Base-by-base conservation (phyloP, 805 yeast genomes). In the Saturnispora diversa region DNA sequence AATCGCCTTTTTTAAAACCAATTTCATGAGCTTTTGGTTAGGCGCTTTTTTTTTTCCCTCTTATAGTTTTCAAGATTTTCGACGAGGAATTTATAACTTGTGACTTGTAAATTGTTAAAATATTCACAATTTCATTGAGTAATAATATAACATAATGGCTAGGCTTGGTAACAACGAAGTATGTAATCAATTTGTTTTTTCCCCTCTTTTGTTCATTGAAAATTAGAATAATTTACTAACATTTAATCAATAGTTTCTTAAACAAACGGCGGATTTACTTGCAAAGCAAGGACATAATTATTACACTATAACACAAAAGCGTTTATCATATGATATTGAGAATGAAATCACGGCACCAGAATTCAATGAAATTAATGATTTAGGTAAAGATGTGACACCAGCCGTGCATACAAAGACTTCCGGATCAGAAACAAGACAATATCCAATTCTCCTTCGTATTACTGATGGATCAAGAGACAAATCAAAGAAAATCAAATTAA, bases 371-470 rank as follows among this genome's bases (percentile, higher is more conserved):
- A 44, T 52, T 17, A 45, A 40, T 11, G 52, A 54, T 40, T 42
- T 51, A 25, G 41, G 50, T 4, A 22, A 32, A 8, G 48, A 44
- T 12, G 24, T 46, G n/a, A 34, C 43, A 16, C 50, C 50, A 10
- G 36, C 49, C 9, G 35, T 47, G 7, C 44, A 39, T 30, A 27
- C 38, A 35, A 28, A 15, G 13, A 25, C 28, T 6, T 25, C 35
- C 6, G 6, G 19, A 4, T 17, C 15, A 6, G 26, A 39, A 25
- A 10, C 28, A 1, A 48, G 40, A 17, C 43, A 36, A 24, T 84
- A 77, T 51, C 73, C 84, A 6, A 63, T 87, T 2, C 62, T 87
- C 34, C 69, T 87, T 47, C 72, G 95, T 57, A 73, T 83, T 39
- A 64, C 84, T 0, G 69, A 75, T 59, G 84, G 84, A 24, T 66